Conservation (phyloP, 139 green algal species). For the Chlamydomonas applanata region DNA sequence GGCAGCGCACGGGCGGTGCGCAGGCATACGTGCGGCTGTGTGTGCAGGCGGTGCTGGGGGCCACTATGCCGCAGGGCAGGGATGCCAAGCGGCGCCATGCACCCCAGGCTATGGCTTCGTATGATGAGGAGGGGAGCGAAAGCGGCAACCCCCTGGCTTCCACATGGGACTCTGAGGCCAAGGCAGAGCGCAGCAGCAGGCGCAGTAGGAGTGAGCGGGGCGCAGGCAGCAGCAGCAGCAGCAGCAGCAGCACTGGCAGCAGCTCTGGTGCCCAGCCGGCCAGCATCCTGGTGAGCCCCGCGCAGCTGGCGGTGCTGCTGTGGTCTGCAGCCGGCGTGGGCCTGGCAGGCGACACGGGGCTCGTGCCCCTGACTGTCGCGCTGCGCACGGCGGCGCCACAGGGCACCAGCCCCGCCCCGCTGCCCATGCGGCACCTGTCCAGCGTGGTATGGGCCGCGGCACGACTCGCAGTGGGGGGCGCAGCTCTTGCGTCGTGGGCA, state of each 20-base stretch:
- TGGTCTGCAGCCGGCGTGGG: slow-evolving; percentile 4
- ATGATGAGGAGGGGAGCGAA: too few species aligned
- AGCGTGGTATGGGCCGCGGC: slow-evolving; percentile 8
- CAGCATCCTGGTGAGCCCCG: neutral
- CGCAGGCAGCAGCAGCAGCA: neutral
- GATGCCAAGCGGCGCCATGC: too few species aligned
- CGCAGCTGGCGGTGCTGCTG: slow-evolving; percentile 8
- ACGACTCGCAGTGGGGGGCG: neutral
- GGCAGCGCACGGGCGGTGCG: neutral
- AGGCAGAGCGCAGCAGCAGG: neutral
- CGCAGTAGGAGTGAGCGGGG: neutral
- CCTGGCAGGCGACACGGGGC: neutral
- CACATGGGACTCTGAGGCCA: too few species aligned
- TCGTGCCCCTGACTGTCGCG: neutral
- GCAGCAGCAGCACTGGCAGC: neutral
- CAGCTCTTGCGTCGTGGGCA: neutral
- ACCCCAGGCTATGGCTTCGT: too few species aligned
- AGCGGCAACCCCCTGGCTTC: too few species aligned
- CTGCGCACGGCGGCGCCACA: neutral
- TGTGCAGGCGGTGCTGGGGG: neutral
- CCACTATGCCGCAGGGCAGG: too few species aligned
- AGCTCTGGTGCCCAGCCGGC: neutral
- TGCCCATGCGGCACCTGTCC: neutral
- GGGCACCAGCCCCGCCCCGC: neutral
- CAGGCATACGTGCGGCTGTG: slow-evolving; percentile 6